Evolutionary conservation across 192 early-diverging fungal genomes (phyloP), one percentile per base, ranked within the genome.

Genomic region (Podila horticola): DNA sequence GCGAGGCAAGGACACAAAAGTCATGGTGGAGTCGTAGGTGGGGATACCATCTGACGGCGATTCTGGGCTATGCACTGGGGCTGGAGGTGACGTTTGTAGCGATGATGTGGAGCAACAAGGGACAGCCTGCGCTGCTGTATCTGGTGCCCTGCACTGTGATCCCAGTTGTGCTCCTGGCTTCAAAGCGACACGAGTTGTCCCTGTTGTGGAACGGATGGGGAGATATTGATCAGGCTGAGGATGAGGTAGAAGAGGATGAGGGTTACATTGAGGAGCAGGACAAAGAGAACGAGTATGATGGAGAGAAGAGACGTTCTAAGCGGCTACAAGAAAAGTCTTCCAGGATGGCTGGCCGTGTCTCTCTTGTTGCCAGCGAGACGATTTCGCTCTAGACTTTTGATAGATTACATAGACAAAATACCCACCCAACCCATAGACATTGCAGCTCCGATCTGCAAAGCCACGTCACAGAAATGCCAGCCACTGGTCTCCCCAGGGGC

Each of bases 61-160:
- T 84, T 38, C 24, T 82, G 38, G 77, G 83, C 20, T 84, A 75
- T 59, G 61, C 65, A 33, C 34, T 74, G 17, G 83, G 83, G 1
- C 57, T 84, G 11, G 72, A 84, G 60, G 48, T 82, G 63, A 84
- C 83, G 6, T 84, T 82, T 82, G 69, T 84, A 26, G 83, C 83
- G 9, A 84, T 84, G 83, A 71, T 84, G 67, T 75, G 75, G 66
- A 84, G 71, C 28, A 33, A 75, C 20, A 66, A 70, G 55, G 79
- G 83, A 3, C 83, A 84, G 36, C 83, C 83, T 15, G 83, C 83
- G 4, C 28, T 84, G 22, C 49, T 84, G 22, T 84, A 81, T 58
- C 52, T 84, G 45, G 83, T 84, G 0, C 83, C 83, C 0, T 82
- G 58, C 28, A 84, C 77, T 11, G 30, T 84, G 26, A 12, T 84